Evolutionary conservation across 441 rosid genomes (phyloP).

Genomic region (Metrosideros polymorpha): DNA sequence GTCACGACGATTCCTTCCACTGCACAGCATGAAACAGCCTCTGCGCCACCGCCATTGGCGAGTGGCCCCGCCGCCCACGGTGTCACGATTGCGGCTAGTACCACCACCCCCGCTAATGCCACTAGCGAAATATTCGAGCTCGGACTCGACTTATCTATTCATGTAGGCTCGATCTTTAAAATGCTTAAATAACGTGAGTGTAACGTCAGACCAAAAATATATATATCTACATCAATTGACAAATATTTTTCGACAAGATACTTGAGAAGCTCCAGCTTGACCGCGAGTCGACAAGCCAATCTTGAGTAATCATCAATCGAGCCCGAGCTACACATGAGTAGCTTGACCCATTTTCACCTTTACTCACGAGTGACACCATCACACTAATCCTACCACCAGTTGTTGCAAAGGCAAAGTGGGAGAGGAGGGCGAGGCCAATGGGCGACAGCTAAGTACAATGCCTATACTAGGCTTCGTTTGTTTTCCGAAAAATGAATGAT

Average conservation of each 20-base stretch:
- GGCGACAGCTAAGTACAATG: too few species aligned
- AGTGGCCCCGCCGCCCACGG: background rate
- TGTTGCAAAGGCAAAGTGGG: too few species aligned
- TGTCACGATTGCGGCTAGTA: background rate
- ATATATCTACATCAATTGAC: background rate
- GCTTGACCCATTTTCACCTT: background rate
- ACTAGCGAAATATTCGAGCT: background rate
- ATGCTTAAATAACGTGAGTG: background rate
- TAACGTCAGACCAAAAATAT: background rate
- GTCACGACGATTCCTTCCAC: background rate
- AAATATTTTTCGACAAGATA: background rate
- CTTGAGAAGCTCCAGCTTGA: background rate
- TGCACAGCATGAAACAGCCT: background rate
- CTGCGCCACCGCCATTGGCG: background rate
- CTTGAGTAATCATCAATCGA: background rate
- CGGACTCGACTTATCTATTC: background rate
- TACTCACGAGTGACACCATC: background rate
- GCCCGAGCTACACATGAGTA: background rate
- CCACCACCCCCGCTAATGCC: background rate
- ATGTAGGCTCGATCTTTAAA: background rate
- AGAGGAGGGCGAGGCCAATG: too few species aligned
- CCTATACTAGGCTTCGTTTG: too few species aligned
- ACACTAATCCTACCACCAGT: background rate
- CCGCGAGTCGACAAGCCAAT: background rate
- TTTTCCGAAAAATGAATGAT: too few species aligned